Evolutionary conservation across 257 asterid genomes (phyloP).

Genomic region (Cordia subcordata): DNA sequence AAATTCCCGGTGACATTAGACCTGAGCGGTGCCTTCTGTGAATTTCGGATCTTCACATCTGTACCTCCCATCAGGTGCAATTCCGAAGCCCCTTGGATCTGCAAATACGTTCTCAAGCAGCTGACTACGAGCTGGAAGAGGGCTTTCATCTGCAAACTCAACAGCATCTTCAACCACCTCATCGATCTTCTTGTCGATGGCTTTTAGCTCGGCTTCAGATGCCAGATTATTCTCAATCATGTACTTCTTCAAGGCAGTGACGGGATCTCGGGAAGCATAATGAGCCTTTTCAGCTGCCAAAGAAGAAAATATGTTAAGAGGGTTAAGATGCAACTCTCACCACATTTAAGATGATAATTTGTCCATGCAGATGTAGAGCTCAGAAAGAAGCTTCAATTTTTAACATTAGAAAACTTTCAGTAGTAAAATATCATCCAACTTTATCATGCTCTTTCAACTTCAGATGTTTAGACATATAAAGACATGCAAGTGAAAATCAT

Average conservation of each 20-base stretch:
- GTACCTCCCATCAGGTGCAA: conserved; percentile 93
- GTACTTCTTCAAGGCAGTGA: conserved; percentile 66
- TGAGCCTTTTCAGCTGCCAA: conserved; percentile 91
- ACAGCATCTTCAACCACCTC: conserved; percentile 88
- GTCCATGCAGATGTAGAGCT: not conserved
- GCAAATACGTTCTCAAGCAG: conserved; percentile 93
- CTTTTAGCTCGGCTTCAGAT: conserved; percentile 66
- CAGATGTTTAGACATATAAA: too few relatives aligned
- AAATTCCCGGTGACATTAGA: conserved; percentile 29
- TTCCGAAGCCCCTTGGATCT: conserved; percentile 89
- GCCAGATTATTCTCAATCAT: conserved; percentile 69
- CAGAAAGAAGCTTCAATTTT: too few relatives aligned
- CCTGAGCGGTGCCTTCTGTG: conserved; percentile 95
- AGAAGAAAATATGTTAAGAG: conserved; percentile 4
- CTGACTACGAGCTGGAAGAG: conserved; percentile 75
- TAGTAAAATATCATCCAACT: too few relatives aligned
- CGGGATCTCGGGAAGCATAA: conserved; percentile 87
- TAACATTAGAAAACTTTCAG: too few relatives aligned
- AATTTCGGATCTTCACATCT: conserved; percentile 98
- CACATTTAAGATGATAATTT: not conserved
- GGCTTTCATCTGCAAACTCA: conserved; percentile 87
- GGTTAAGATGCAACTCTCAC: not conserved
- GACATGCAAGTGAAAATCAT: too few relatives aligned
- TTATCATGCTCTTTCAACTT: too few relatives aligned
- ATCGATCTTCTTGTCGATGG: conserved; percentile 79